Conservation (phyloP, 106 monocot species). For the Acorus calamus region DNA sequence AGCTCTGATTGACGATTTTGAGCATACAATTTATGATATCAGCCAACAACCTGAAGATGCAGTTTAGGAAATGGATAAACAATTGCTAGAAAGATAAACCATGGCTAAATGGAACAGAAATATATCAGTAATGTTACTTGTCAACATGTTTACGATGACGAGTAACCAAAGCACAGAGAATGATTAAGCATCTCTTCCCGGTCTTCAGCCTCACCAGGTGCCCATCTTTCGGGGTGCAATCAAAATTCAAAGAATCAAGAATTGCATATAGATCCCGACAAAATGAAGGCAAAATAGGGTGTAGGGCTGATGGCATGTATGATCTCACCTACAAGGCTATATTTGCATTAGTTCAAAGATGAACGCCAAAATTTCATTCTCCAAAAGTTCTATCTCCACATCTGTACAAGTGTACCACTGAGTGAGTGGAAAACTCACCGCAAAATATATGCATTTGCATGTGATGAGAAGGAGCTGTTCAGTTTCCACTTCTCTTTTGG, state of each 20-base stretch:
- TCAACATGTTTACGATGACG: slow-evolving; percentile 69
- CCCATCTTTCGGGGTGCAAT: slow-evolving; percentile 18
- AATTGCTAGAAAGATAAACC: background rate
- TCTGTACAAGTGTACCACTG: no score
- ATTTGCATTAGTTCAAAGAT: slow-evolving; percentile 7
- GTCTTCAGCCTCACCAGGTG: slow-evolving; percentile 36
- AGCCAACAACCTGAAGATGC: slow-evolving; percentile 44
- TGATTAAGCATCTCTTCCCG: slow-evolving; percentile 57
- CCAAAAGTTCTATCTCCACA: background rate
- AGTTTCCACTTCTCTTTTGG: slow-evolving; percentile 17
- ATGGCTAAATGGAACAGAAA: background rate
- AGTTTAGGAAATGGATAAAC: background rate
- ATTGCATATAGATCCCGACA: slow-evolving; percentile 47
- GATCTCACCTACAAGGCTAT: slow-evolving; percentile 52
- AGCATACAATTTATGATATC: slow-evolving; percentile 37
- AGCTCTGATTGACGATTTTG: slow-evolving; percentile 48
- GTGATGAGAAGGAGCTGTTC: slow-evolving; percentile 55
- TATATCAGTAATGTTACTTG: slow-evolving; percentile 30
- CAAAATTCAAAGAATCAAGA: slow-evolving; percentile 50
- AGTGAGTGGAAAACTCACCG: slow-evolving; percentile 28
- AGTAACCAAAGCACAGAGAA: slow-evolving; percentile 48
- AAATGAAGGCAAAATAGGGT: slow-evolving; percentile 37
- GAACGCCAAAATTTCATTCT: background rate
- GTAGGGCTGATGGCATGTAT: slow-evolving; percentile 63
- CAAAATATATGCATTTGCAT: slow-evolving; percentile 75